Percentiles rank a stretch among this genome's conserved stretches.
These are phyloP conservation scores for Coemansia sp. DNA, from an alignment of 192 early-diverging fungal genomes.

Conservation along the genomic window DNA sequence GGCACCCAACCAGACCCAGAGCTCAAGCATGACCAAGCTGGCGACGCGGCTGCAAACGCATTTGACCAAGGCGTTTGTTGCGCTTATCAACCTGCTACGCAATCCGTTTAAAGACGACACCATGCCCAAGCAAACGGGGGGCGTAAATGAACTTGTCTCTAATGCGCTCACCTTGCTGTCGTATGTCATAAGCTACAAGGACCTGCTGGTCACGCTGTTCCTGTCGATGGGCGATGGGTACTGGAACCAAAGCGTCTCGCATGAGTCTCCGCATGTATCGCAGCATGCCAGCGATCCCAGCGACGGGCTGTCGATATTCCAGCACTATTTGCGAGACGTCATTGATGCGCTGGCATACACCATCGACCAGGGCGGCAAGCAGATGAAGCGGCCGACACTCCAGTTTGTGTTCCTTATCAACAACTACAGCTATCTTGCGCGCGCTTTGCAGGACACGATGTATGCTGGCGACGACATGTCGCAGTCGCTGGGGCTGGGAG, in stretches of 20 bases:
- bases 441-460: constrained; percentile 46
- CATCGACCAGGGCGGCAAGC: constrained; percentile 47
- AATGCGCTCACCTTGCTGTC: constrained; percentile 45
- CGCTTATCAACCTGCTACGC: constrained; percentile 30
- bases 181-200: constrained; percentile 48
- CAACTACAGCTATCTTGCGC: constrained; percentile 48
- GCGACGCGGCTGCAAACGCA: constrained; percentile 32
- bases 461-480: constrained; percentile 44
- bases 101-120: constrained; percentile 45
- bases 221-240: constrained; percentile 50
- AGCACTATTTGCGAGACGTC: constrained; percentile 51
- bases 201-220: constrained; percentile 39
- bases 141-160: constrained; percentile 42
- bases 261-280: constrained; percentile 17
- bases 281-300: constrained; percentile 49
- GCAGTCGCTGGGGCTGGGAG: constrained; percentile 46
- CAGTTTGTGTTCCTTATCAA: constrained; percentile 51
- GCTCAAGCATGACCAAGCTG: constrained; percentile 36
- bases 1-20: constrained; percentile 26
- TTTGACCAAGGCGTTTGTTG: constrained; percentile 40
- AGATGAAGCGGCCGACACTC: constrained; percentile 46
- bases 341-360: constrained; percentile 41
- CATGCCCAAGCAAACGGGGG: constrained; percentile 48
- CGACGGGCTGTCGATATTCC: constrained; percentile 51
- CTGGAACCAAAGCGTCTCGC: constrained; percentile 37